Evolutionary conservation across 495 filamentous ascomycete genomes (phyloP).

Genomic region (Podospora anserina): DNA sequence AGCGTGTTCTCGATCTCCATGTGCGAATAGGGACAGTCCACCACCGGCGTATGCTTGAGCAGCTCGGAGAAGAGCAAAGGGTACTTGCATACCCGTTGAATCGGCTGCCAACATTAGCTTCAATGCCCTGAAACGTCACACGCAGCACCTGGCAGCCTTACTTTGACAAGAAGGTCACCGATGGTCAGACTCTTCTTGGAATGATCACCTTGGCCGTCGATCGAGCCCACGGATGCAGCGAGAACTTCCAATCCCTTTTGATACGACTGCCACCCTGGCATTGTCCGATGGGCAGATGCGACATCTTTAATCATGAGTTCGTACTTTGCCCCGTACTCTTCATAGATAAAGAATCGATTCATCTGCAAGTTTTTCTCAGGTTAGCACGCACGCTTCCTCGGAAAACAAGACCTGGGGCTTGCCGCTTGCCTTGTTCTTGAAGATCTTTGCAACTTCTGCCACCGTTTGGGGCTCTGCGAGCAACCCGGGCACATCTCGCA

Average conservation of each 20-base stretch:
- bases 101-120: conserved; percentile 54
- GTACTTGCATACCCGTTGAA: conserved; percentile 92
- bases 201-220: conserved; percentile 59
- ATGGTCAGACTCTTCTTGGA: conserved; percentile 74
- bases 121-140: background rate
- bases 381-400: background rate
- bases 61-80: conserved; percentile 82
- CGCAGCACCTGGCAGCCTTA: conserved; percentile 31
- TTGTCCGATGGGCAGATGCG: conserved; percentile 60
- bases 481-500: conserved; percentile 50
- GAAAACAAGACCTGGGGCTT: background rate
- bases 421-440: conserved; percentile 64
- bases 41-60: conserved; percentile 72
- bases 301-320: conserved; percentile 77
- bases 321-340: conserved; percentile 84
- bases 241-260: conserved; percentile 87
- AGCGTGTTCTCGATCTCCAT: conserved; percentile 73
- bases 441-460: conserved; percentile 71
- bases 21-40: conserved; percentile 78
- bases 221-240: conserved; percentile 68
- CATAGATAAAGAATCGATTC: conserved; percentile 76
- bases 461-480: conserved; percentile 68
- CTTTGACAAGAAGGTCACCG: conserved; percentile 89
- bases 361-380: conserved; percentile 49
- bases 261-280: conserved; percentile 74